A percentile compares a stretch with the other conserved stretches of the same genome.
phyloP scores from a whole-genome alignment of 2,329 filamentous ascomycete genomes.

The Xylaria sp. region DNA sequence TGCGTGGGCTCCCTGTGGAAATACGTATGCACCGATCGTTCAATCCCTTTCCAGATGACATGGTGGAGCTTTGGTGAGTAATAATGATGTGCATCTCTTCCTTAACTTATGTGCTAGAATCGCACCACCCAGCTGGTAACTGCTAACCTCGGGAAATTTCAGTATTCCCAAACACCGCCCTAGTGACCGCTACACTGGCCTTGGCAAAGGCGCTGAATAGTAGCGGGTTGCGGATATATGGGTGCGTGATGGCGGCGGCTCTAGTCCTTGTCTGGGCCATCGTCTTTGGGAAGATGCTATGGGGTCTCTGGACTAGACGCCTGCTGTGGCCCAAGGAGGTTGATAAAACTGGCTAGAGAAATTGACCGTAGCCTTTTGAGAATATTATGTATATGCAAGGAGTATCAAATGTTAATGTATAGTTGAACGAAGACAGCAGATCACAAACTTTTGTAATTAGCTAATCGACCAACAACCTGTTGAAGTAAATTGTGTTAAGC shows the following conservation, averaged over 20 bases:
- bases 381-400: not conserved
- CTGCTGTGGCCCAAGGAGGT: conserved; percentile 81
- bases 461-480: not conserved
- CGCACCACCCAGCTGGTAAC: not conserved
- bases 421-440: not conserved
- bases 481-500: not conserved
- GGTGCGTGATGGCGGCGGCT: conserved; percentile 73
- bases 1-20: conserved; percentile 80
- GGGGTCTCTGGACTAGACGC: conserved; percentile 72
- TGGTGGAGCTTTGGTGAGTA: conserved; percentile 75
- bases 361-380: not conserved
- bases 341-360: conserved; percentile 27
- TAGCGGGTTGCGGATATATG: conserved; percentile 71
- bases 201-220: conserved; percentile 72
- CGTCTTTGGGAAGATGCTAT: conserved; percentile 76
- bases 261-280: conserved; percentile 75
- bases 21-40: conserved; percentile 65
- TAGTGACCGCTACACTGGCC: conserved; percentile 79
- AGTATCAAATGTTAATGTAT: not conserved
- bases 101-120: not conserved
- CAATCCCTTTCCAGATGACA: conserved; percentile 82
- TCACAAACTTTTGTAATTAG: not conserved
- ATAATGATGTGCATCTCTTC: not conserved
- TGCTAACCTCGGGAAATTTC: not conserved
- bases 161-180: conserved; percentile 81